phyloP scores from a whole-genome alignment of 768 basidiomycete genomes.

The Sistotremastrum niveocremeum region DNA sequence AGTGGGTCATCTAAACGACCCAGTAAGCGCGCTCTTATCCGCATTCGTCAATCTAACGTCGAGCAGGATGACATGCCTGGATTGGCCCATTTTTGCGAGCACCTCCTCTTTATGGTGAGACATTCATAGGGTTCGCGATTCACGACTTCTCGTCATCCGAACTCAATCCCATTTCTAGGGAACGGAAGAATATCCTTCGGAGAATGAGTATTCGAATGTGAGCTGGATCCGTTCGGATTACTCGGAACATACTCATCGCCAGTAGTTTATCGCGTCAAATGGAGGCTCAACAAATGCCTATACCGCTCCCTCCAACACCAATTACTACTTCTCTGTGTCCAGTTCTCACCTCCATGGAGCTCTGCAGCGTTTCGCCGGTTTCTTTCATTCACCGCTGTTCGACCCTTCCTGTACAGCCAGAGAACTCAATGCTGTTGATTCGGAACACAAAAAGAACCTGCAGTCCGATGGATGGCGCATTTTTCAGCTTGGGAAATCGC shows the following conservation, averaged over 20 bases:
- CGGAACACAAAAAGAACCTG: constrained; percentile 41
- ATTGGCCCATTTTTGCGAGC: constrained; percentile 35
- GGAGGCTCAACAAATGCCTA: constrained; percentile 40
- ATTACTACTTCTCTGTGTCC: constrained; percentile 24
- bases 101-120: constrained; percentile 32
- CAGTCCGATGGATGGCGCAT: constrained; percentile 34
- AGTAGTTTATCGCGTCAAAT: constrained; percentile 19
- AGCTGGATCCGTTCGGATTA: background rate
- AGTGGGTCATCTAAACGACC: constrained; percentile 89
- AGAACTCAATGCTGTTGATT: constrained; percentile 43
- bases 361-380: constrained; percentile 27
- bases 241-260: background rate
- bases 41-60: no score
- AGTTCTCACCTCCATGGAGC: constrained; percentile 16
- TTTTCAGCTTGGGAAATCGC: constrained; percentile 35
- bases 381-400: constrained; percentile 42
- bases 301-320: constrained; percentile 34
- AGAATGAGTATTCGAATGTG: constrained; percentile 34
- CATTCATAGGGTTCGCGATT: constrained; percentile 1
- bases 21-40: constrained; percentile 35
- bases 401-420: constrained; percentile 25
- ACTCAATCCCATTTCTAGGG: constrained; percentile 7
- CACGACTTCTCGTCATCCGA: background rate
- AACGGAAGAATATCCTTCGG: constrained; percentile 24
- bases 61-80: constrained; percentile 24